A percentile compares a stretch with the other conserved stretches of the same genome.
Evolutionary conservation across 441 rosid genomes (phyloP).

Genomic region (Mallotus repandus): DNA sequence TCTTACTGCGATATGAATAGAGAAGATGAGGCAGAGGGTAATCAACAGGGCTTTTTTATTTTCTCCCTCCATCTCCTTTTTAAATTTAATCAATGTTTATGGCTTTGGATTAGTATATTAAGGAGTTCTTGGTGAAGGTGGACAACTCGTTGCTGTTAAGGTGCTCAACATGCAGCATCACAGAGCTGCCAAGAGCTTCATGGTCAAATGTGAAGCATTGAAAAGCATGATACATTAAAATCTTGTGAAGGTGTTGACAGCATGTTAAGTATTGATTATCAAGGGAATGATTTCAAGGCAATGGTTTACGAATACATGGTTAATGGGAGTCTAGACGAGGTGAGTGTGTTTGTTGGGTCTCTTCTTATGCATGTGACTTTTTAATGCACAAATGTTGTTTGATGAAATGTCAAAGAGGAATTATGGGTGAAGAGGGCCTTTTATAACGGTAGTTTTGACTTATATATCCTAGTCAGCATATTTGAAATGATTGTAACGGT

Average conservation of each 20-base stretch:
- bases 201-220: conserved; percentile 28
- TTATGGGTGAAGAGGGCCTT: too few relatives aligned
- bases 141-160: conserved; percentile 20
- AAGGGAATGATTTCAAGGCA: conserved; percentile 35
- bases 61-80: not conserved
- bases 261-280: conserved; percentile 30
- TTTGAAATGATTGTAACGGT: too few relatives aligned
- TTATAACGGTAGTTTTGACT: too few relatives aligned
- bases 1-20: conserved; percentile 38
- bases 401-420: too few relatives aligned
- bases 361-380: too few relatives aligned
- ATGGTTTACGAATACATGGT: conserved; percentile 30
- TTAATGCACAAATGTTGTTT: too few relatives aligned
- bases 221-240: conserved; percentile 31
- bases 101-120: too few relatives aligned
- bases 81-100: conserved; percentile 20
- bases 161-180: conserved; percentile 23
- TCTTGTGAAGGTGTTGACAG: conserved; percentile 24
- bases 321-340: conserved; percentile 29
- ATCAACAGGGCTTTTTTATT: not conserved
- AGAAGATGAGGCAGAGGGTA: not conserved
- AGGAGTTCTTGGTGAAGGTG: conserved; percentile 8
- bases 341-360: too few relatives aligned
- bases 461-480: too few relatives aligned
- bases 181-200: conserved; percentile 28